Evolutionary conservation across 2,329 filamentous ascomycete species (phyloP).

Genomic region (Lachnellula suecica): DNA sequence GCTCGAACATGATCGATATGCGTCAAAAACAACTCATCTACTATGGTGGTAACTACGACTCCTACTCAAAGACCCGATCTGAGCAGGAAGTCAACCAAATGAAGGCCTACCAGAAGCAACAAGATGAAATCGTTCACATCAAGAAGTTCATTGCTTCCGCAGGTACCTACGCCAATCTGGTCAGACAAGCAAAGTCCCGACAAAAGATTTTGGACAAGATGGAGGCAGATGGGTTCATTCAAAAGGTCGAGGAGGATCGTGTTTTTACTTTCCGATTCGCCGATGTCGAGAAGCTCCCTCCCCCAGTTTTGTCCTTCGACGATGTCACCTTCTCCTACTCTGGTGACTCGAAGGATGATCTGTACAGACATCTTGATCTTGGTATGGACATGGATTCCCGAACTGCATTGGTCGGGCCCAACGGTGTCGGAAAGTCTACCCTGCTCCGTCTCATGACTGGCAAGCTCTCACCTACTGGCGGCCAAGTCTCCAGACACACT

Average conservation of each 20-base stretch:
- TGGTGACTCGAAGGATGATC: conserved; percentile 81
- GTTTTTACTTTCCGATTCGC: conserved; percentile 98
- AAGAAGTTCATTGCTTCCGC: conserved; percentile 99
- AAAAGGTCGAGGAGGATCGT: conserved; percentile 79
- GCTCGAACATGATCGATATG: conserved; percentile 99
- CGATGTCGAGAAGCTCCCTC: conserved; percentile 98
- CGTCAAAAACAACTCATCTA: conserved; percentile 83
- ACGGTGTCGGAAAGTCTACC: conserved; percentile 98
- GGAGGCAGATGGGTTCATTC: conserved; percentile 98
- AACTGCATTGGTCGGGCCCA: conserved; percentile 94
- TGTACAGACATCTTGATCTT: conserved; percentile 95
- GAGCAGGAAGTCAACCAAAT: conserved; percentile 98
- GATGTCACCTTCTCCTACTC: conserved; percentile 98
- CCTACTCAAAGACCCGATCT: conserved; percentile 87
- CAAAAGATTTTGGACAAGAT: conserved; percentile 99
- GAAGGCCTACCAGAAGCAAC: conserved; percentile 99
- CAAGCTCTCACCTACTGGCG: conserved; percentile 81
- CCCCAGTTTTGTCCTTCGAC: conserved; percentile 93
- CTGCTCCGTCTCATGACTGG: conserved; percentile 95
- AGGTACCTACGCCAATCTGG: conserved; percentile 99
- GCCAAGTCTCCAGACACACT: conserved; percentile 85
- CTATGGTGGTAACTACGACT: conserved; percentile 99
- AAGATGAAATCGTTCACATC: conserved; percentile 98
- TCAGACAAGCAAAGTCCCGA: conserved; percentile 96
- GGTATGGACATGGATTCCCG: conserved; percentile 99